These are phyloP conservation scores for Aegilops umbellulata DNA, from an alignment of 176 grass and related monocot species.

Conservation along the genomic window DNA sequence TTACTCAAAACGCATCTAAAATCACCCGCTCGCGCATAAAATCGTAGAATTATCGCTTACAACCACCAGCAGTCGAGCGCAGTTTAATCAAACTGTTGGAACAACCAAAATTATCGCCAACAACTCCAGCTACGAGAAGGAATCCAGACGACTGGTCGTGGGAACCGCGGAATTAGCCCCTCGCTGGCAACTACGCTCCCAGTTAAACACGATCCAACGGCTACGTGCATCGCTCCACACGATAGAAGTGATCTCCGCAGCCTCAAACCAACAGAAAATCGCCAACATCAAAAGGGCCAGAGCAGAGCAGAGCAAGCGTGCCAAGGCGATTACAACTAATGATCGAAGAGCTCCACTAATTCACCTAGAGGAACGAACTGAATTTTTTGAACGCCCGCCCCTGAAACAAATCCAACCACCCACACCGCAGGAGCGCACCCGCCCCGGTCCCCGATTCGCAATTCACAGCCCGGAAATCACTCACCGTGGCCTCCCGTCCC, in stretches of 20 bases:
- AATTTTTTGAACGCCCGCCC: neutral
- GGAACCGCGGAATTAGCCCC: neutral
- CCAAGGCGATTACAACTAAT: neutral
- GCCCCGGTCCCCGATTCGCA: constrained; percentile 15
- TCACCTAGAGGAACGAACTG: neutral
- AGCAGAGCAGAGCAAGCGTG: neutral
- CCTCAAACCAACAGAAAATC: constrained; percentile 1
- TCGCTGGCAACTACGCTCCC: neutral
- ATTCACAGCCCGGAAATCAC: constrained; percentile 28
- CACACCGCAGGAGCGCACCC: neutral
- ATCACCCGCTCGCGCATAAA: neutral
- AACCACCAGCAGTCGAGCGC: neutral
- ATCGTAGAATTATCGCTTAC: neutral
- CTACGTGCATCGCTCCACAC: neutral
- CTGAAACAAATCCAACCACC: constrained; percentile 29
- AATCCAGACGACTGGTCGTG: neutral
- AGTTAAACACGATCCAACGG: neutral
- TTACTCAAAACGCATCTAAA: neutral
- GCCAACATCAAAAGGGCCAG: neutral
- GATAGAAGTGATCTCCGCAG: neutral
- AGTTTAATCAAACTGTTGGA: constrained; percentile 8
- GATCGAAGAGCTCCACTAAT: constrained; percentile 12
- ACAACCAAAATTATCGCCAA: neutral
- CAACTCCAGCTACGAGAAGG: neutral
- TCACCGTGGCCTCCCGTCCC: constrained; percentile 33